phyloP scores from a whole-genome alignment of 225 moss, liverwort and hornwort genomes.

The Takakia lepidozioides region DNA sequence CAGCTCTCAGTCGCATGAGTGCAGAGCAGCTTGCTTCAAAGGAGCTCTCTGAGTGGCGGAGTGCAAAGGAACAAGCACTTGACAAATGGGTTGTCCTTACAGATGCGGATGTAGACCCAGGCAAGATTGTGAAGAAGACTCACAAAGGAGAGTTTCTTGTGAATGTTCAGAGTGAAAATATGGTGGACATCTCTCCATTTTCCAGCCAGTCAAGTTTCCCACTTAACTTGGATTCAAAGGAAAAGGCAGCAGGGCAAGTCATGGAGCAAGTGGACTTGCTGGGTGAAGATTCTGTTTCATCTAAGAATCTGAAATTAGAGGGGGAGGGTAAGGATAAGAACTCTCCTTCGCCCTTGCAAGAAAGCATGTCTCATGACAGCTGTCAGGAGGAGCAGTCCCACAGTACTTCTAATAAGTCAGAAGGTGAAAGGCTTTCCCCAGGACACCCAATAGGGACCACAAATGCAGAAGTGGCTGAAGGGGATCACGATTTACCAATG shows the following conservation, averaged over 20 bases:
- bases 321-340: constrained; percentile 15
- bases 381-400: constrained; percentile 14
- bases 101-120: constrained; percentile 72
- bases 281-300: constrained; percentile 1
- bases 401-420: constrained; percentile 10
- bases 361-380: constrained; percentile 27
- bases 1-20: constrained; percentile 74
- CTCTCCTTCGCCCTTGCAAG: constrained; percentile 31
- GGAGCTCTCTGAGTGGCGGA: constrained; percentile 91
- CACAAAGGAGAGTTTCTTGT: constrained; percentile 91
- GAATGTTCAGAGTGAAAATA: constrained; percentile 48
- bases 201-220: constrained; percentile 48
- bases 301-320: background rate
- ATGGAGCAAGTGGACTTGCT: constrained; percentile 16
- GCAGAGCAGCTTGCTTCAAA: constrained; percentile 89
- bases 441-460: constrained; percentile 6
- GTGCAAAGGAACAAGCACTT: constrained; percentile 86
- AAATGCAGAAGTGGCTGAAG: constrained; percentile 18
- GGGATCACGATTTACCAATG: constrained; percentile 35
- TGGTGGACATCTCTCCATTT: constrained; percentile 37
- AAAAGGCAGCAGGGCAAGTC: constrained; percentile 21
- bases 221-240: constrained; percentile 14
- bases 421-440: constrained; percentile 7
- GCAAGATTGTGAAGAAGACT: constrained; percentile 91
- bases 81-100: constrained; percentile 90